phyloP scores from a whole-genome alignment of 202 grass and related monocot genomes.

The Bolboschoenoplectus hybrid region DNA sequence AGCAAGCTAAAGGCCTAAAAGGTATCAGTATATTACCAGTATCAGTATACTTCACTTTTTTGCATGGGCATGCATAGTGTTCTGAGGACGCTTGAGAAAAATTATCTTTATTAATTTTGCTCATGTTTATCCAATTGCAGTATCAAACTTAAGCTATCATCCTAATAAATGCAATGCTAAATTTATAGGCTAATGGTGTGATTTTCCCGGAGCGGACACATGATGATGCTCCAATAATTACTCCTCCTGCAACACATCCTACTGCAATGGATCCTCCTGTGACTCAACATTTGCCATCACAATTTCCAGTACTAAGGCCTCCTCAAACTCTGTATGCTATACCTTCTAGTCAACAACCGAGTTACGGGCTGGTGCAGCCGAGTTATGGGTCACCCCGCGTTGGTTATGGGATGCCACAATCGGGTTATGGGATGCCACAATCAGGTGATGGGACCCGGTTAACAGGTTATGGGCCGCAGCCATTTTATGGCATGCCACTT shows the following conservation, averaged over 20 bases:
- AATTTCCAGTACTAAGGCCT: constrained; percentile 35
- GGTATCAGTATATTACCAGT: neutral
- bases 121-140: neutral
- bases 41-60: neutral
- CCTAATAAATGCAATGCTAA: constrained; percentile 21
- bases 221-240: constrained; percentile 67
- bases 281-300: constrained; percentile 36
- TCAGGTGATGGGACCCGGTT: neutral
- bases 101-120: neutral
- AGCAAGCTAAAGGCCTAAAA: neutral
- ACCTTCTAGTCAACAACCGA: constrained; percentile 20
- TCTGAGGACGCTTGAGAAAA: neutral
- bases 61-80: neutral
- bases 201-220: constrained; percentile 63
- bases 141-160: neutral
- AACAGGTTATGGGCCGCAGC: neutral
- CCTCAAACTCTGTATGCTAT: constrained; percentile 25
- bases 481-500: constrained; percentile 31
- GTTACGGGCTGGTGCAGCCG: neutral
- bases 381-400: constrained; percentile 23
- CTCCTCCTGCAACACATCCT: constrained; percentile 48
- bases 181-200: constrained; percentile 63
- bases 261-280: constrained; percentile 18
- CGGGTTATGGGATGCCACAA: constrained; percentile 13
- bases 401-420: constrained; percentile 35